Conservation (phyloP, 805 yeast genomes). For the Candida easanensis region DNA sequence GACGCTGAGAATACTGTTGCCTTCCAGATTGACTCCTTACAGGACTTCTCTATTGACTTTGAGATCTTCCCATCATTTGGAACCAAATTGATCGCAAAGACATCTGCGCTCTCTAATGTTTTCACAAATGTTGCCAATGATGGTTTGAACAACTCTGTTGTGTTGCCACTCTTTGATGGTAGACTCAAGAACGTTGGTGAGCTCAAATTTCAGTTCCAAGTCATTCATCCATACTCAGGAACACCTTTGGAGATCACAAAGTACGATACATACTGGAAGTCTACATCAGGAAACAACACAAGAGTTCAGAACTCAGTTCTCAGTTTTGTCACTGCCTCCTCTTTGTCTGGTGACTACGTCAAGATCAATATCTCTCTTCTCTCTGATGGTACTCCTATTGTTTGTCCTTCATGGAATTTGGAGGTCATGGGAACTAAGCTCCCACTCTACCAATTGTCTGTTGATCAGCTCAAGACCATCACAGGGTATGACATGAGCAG, state of each 20-base stretch:
- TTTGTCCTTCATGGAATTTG: constrained; percentile 66
- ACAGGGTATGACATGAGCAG: constrained; percentile 27
- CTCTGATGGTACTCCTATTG: constrained; percentile 82
- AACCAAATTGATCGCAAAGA: constrained; percentile 84
- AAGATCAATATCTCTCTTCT: constrained; percentile 67
- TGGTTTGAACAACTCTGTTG: constrained; percentile 36
- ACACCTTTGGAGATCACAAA: constrained; percentile 81
- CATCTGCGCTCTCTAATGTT: constrained; percentile 67
- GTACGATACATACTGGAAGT: constrained; percentile 96
- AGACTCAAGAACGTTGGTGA: constrained; percentile 82
- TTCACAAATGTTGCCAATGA: constrained; percentile 36
- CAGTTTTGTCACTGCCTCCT: constrained; percentile 87
- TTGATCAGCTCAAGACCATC: constrained; percentile 31
- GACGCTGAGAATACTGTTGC: constrained; percentile 61
- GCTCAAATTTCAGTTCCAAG: constrained; percentile 70
- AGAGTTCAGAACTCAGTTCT: constrained; percentile 35
- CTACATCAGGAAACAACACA: constrained; percentile 54
- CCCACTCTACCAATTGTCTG: constrained; percentile 55
- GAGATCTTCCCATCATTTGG: constrained; percentile 96
- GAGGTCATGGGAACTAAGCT: constrained; percentile 49
- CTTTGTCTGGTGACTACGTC: constrained; percentile 77
- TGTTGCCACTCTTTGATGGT: constrained; percentile 77
- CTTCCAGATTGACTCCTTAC: constrained; percentile 79
- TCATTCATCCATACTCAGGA: constrained; percentile 88
- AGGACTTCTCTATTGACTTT: constrained; percentile 74